phyloP scores from a whole-genome alignment of 2,329 filamentous ascomycete species.

The Aspergillus ruber region DNA sequence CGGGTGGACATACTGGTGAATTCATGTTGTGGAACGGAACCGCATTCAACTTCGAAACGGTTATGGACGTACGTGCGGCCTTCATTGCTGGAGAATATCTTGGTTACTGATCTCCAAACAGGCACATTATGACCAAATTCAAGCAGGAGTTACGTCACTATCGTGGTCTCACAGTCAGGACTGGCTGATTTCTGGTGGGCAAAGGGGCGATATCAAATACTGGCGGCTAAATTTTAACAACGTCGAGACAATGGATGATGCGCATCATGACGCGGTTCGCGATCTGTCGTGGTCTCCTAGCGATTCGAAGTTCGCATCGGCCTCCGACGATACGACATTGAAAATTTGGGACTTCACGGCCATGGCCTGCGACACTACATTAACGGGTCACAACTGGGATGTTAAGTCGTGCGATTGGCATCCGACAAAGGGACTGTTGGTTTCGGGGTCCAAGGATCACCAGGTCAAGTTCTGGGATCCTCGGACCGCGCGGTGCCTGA shows the following conservation, averaged over 20 bases:
- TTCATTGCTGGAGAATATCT: not conserved
- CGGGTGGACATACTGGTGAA: conserved; percentile 91
- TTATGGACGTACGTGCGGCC: conserved; percentile 64
- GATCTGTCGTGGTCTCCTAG: conserved; percentile 91
- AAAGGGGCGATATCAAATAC: conserved; percentile 94
- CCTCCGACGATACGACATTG: conserved; percentile 84
- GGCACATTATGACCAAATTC: conserved; percentile 65
- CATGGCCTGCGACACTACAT: conserved; percentile 71
- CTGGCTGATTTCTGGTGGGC: conserved; percentile 92
- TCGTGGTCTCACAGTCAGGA: conserved; percentile 90
- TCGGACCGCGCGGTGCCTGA: conserved; percentile 80
- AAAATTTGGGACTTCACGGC: conserved; percentile 96
- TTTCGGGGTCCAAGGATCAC: conserved; percentile 96
- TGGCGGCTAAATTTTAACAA: conserved; percentile 99
- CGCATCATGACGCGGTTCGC: conserved; percentile 81
- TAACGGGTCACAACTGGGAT: conserved; percentile 96
- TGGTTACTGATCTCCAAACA: conserved; percentile 18
- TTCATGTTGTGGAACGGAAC: conserved; percentile 99
- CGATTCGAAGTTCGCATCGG: conserved; percentile 92
- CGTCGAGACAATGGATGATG: conserved; percentile 79
- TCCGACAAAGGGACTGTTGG: conserved; percentile 84
- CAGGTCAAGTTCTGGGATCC: conserved; percentile 98
- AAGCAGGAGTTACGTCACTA: conserved; percentile 39
- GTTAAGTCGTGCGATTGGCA: conserved; percentile 98
- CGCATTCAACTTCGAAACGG: conserved; percentile 98